A percentile compares a stretch with the other conserved stretches of the same genome.
These are phyloP conservation scores for Guadua angustifolia DNA, from an alignment of 176 grass and related monocot species.

Conservation along the genomic window DNA sequence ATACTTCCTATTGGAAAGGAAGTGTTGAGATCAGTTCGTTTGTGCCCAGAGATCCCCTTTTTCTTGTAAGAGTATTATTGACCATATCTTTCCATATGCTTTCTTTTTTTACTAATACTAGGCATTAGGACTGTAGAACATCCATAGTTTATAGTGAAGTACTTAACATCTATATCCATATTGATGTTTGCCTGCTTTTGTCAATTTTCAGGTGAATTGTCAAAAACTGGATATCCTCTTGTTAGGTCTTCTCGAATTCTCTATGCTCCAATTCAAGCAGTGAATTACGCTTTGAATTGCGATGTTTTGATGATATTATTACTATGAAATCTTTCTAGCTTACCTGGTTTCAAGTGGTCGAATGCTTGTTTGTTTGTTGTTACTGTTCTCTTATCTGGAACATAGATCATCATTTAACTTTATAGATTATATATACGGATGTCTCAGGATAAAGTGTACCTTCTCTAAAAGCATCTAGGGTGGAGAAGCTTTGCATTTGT, in stretches of 20 bases:
- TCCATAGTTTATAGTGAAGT: too few species aligned
- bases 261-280: neutral
- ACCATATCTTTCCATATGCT: neutral
- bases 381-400: neutral
- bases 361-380: neutral
- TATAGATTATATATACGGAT: neutral
- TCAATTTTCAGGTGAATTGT: too few species aligned
- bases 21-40: conserved; percentile 68
- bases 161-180: too few species aligned
- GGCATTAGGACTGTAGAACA: too few species aligned
- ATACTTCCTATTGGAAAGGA: conserved; percentile 92
- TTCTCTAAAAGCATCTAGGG: neutral
- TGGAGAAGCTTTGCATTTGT: neutral
- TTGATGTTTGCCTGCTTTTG: too few species aligned
- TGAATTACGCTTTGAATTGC: too few species aligned
- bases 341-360: too few species aligned
- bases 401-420: neutral
- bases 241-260: too few species aligned
- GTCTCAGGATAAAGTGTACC: neutral
- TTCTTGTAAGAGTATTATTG: conserved; percentile 81
- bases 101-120: too few species aligned
- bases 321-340: too few species aligned
- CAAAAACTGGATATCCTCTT: too few species aligned
- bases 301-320: too few species aligned
- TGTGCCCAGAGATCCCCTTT: conserved; percentile 74